A percentile compares a stretch with the other conserved stretches of the same genome.
phyloP scores from a whole-genome alignment of 1,139 yeast genomes.

The Magnusiomyces fungicola region DNA sequence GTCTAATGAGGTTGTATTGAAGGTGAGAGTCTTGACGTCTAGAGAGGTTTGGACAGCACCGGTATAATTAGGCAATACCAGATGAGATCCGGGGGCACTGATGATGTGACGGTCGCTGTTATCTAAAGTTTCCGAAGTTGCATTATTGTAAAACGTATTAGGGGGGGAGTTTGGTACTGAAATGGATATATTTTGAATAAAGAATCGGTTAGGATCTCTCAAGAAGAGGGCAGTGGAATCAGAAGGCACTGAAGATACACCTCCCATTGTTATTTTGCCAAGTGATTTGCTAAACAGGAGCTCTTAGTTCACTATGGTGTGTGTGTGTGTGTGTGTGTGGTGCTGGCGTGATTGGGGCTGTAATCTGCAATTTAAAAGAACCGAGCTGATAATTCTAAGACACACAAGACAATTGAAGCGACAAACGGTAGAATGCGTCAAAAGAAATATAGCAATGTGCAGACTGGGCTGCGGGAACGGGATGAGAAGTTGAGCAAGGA shows the following conservation, averaged over 20 bases:
- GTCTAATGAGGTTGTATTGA: constrained; percentile 10
- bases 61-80: constrained; percentile 12
- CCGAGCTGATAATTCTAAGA: no score
- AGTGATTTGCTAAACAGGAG: no score
- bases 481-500: no score
- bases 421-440: no score
- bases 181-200: constrained; percentile 16
- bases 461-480: no score
- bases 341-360: no score
- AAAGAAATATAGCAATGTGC: no score
- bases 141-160: not conserved
- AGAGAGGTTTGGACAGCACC: constrained; percentile 7
- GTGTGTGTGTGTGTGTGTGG: no score
- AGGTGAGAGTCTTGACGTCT: constrained; percentile 7
- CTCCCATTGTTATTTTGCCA: constrained; percentile 22
- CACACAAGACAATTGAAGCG: no score
- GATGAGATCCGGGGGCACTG: constrained; percentile 14
- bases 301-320: no score
- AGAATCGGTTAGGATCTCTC: constrained; percentile 21
- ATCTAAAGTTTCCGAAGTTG: not conserved
- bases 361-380: no score
- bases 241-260: constrained; percentile 21
- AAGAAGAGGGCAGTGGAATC: constrained; percentile 20
- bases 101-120: constrained; percentile 14
- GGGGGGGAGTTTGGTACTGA: constrained; percentile 5